Percentiles rank a stretch among this genome's conserved stretches.
These are phyloP conservation scores for Inga laurina DNA, from an alignment of 306 rosid species.

Conservation along the genomic window DNA sequence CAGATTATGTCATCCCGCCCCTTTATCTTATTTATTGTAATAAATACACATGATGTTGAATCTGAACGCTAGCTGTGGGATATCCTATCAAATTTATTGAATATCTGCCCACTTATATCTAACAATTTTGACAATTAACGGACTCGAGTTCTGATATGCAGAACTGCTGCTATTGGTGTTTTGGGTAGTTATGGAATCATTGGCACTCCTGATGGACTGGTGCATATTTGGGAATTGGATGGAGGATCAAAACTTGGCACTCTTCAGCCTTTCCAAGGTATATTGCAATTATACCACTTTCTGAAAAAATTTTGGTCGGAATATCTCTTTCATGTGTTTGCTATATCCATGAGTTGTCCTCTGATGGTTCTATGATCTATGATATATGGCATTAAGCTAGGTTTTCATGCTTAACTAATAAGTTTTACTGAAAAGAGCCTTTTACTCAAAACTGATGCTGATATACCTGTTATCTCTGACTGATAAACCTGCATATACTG, in stretches of 20 bases:
- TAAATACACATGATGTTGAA: slow-evolving; percentile 13
- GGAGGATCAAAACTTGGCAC: slow-evolving; percentile 65
- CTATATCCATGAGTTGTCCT: background rate
- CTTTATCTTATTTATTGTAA: background rate
- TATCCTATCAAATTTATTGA: slow-evolving; percentile 11
- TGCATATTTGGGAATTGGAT: slow-evolving; percentile 70
- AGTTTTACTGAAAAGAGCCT: background rate
- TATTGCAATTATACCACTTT: slow-evolving; percentile 21
- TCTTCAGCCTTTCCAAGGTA: slow-evolving; percentile 76
- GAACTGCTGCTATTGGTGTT: slow-evolving; percentile 64
- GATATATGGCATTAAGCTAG: background rate
- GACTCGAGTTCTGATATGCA: slow-evolving; percentile 37
- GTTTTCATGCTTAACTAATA: background rate
- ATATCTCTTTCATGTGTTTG: slow-evolving; percentile 22
- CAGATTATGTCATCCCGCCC: slow-evolving; percentile 5
- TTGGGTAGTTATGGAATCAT: slow-evolving; percentile 70
- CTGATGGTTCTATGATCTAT: background rate
- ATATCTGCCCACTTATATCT: background rate
- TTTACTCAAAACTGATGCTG: slow-evolving; percentile 4
- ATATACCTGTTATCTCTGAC: background rate
- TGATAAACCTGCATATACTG: background rate
- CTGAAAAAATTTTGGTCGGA: background rate
- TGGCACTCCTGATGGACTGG: slow-evolving; percentile 64
- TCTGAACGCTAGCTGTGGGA: slow-evolving; percentile 18
- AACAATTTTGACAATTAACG: background rate